Evolutionary conservation across 2,329 filamentous ascomycete genomes (phyloP).

Genomic region (Sporothrix protearum): DNA sequence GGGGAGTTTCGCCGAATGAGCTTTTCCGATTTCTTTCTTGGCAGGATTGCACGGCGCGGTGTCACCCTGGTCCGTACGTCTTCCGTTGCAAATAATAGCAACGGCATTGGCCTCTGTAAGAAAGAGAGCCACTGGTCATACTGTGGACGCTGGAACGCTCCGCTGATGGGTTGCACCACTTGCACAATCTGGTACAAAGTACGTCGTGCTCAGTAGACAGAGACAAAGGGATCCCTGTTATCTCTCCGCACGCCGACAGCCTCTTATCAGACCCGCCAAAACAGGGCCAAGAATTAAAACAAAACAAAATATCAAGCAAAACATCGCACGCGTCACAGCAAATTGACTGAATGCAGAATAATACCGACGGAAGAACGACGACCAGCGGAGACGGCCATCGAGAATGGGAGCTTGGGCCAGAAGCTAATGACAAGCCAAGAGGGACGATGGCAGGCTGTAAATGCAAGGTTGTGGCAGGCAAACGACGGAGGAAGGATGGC

Average conservation of each 20-base stretch:
- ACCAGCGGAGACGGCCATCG: not conserved
- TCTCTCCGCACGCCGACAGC: not conserved
- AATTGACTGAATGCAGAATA: too few species aligned
- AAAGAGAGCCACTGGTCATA: not conserved
- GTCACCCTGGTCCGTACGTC: not conserved
- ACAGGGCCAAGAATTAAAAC: not conserved
- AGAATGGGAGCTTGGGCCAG: not conserved
- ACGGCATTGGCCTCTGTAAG: not conserved
- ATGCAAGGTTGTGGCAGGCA: not conserved
- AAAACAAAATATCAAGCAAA: not conserved
- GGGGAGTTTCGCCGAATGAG: not conserved
- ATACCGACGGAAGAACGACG: too few species aligned
- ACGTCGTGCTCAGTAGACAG: not conserved
- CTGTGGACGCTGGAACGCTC: not conserved
- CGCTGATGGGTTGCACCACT: not conserved
- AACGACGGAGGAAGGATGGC: not conserved
- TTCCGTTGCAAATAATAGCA: not conserved
- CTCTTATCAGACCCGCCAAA: not conserved
- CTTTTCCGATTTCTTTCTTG: not conserved
- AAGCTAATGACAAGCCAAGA: not conserved
- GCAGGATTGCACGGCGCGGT: not conserved
- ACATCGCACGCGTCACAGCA: too few species aligned
- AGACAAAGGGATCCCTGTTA: not conserved
- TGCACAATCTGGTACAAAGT: too few species aligned
- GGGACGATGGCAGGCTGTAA: not conserved